Base-by-base conservation (phyloP, 495 filamentous ascomycete genomes). In the Tuber calosporum region DNA sequence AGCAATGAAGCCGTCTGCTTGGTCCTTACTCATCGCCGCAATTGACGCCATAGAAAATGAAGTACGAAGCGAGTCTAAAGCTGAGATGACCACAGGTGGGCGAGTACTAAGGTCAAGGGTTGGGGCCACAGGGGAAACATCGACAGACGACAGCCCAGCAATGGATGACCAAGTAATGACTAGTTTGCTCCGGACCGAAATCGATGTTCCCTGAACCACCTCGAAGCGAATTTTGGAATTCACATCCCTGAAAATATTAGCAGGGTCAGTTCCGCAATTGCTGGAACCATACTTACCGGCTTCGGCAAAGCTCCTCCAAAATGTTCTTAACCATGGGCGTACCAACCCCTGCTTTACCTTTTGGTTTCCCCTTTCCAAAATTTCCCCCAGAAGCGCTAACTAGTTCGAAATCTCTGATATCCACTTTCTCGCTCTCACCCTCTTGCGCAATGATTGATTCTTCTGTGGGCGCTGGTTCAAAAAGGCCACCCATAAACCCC, bases 1-100 rank as follows among this genome's bases (percentile, higher is more conserved):
- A 6, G 92, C 92, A 66, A 96, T 87, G 77, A 89, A 97, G 13
- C 88, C 88, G 82, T 97, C 93, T 13, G 94, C 93, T 81, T 99
- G 95, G 75, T 89, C 88, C 1, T 85, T 67, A 66, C 90, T 90
- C 0, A 92, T 89, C 15, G 93, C 90, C n/a, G 92, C 88, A 58
- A 96, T 81, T 0, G 86, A 84, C 19, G 84, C 85, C 93, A 97
- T 97, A 45, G 89, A 90, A 71, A 93, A 82, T 26, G 82, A 80
- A 53, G 82, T 84, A 19, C 82, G 82, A n/a, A 88, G 84, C 30
- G 87, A 79, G 36, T 83, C 82, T 22, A 83, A 71, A 6, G 83
- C 78, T 6, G 84, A 82, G 22, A 83, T 76, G 36, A 81, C 45
- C 2, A 79, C 72, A 68, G 82, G 83, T 1, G 86, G 85, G 5